phyloP scores from a whole-genome alignment of 2,329 filamentous ascomycete genomes.

The Lanzia echinophila region DNA sequence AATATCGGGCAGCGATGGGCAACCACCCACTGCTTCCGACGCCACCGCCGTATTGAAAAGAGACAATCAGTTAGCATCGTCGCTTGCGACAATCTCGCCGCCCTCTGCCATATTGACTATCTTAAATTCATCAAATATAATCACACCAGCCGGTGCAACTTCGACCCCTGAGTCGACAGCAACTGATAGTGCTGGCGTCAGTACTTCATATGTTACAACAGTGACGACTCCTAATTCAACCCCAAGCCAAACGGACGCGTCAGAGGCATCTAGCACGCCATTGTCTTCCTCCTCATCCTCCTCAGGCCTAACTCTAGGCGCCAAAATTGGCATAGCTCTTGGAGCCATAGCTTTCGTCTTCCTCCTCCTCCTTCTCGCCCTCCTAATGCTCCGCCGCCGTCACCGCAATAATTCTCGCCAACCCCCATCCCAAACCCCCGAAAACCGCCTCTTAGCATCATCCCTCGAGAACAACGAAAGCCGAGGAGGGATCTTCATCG shows the following conservation, averaged over 20 bases:
- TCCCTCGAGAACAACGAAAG: slow-evolving; percentile 1
- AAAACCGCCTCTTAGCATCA: background rate
- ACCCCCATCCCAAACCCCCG: background rate
- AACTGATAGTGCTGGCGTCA: background rate
- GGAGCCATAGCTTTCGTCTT: background rate
- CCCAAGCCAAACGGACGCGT: background rate
- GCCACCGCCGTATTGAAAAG: no score
- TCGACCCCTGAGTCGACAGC: background rate
- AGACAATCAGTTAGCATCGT: no score
- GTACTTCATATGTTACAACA: background rate
- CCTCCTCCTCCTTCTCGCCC: background rate
- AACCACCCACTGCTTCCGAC: no score
- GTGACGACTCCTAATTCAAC: background rate
- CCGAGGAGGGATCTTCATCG: background rate
- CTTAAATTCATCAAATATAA: background rate
- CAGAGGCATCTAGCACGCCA: background rate
- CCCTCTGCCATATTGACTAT: background rate
- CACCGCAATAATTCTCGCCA: background rate
- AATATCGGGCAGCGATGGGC: no score
- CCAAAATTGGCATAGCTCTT: slow-evolving; percentile 7
- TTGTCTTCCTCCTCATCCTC: background rate
- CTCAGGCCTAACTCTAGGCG: slow-evolving; percentile 2
- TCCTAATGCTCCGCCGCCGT: background rate
- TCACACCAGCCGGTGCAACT: background rate
- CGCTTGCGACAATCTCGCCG: no score